Evolutionary conservation across 352 stramenopile species (phyloP).

Genomic region (Pythium plurisporium): DNA sequence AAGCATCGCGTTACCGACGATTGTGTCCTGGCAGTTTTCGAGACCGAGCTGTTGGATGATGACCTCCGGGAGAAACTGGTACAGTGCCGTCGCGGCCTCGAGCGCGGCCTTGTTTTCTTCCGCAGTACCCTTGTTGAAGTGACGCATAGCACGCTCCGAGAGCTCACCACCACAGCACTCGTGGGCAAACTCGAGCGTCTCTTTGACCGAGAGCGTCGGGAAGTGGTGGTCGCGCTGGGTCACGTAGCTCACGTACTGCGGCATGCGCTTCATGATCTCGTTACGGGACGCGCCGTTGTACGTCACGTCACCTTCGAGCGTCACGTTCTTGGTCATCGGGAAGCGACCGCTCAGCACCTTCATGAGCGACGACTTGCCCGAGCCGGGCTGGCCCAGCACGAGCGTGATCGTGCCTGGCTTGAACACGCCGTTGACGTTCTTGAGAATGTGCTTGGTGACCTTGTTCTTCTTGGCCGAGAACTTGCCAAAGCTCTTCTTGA

Average conservation of each 20-base stretch:
- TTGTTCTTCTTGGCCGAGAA: too few relatives aligned
- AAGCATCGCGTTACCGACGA: constrained; percentile 68
- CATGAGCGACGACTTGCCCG: constrained; percentile 75
- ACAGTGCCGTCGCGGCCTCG: too few relatives aligned
- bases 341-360: constrained; percentile 69
- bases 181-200: constrained; percentile 95
- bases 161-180: too few relatives aligned
- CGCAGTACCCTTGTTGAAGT: too few relatives aligned
- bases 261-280: constrained; percentile 53
- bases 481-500: too few relatives aligned
- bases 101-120: too few relatives aligned
- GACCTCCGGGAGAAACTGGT: too few relatives aligned
- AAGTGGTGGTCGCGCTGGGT: constrained; percentile 85
- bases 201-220: constrained; percentile 89
- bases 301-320: constrained; percentile 49
- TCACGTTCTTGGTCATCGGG: constrained; percentile 36
- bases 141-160: too few relatives aligned
- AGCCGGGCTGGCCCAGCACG: constrained; percentile 64
- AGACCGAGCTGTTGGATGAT: too few relatives aligned
- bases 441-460: constrained; percentile 48
- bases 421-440: constrained; percentile 58
- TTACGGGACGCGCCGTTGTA: constrained; percentile 54
- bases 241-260: constrained; percentile 60
- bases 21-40: too few relatives aligned
- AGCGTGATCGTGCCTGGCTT: constrained; percentile 46